These are phyloP conservation scores for Trichoderma afroharzianum DNA, from an alignment of 2,329 filamentous ascomycete genomes.

Conservation along the genomic window DNA sequence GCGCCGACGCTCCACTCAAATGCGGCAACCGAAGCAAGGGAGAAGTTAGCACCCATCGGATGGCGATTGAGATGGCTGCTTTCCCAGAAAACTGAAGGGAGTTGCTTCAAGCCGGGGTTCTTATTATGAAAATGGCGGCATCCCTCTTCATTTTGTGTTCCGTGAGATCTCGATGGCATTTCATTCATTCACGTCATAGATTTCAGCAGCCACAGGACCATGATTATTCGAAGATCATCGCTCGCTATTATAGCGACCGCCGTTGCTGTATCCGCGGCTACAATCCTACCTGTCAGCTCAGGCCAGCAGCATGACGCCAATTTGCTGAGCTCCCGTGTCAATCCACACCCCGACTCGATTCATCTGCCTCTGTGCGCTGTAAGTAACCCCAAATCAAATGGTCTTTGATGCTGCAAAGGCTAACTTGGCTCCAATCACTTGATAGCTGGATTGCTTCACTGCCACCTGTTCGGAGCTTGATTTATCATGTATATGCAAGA, in stretches of 20 bases:
- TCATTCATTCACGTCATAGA: not conserved
- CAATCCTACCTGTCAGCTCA: not conserved
- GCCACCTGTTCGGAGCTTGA: not conserved
- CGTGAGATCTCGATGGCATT: not conserved
- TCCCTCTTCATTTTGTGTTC: not conserved
- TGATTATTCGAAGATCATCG: not conserved
- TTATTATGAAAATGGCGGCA: not conserved
- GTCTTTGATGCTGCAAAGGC: not conserved
- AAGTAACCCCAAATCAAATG: not conserved
- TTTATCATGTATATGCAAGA: constrained; percentile 6
- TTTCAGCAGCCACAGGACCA: not conserved
- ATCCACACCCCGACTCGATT: not conserved
- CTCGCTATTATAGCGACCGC: not conserved
- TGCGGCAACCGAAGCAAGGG: constrained; percentile 3
- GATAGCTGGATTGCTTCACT: constrained; percentile 1
- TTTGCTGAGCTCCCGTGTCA: not conserved
- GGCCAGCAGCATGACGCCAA: not conserved
- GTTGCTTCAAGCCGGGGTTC: not conserved
- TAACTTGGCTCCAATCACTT: not conserved
- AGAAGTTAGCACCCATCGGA: not conserved
- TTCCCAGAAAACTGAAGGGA: not conserved
- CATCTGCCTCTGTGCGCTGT: constrained; percentile 6
- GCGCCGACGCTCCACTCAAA: not conserved
- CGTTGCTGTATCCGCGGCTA: not conserved
- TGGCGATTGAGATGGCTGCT: not conserved